Conservation (phyloP, 2,329 filamentous ascomycete species). For the Sphaerostilbella broomeana region DNA sequence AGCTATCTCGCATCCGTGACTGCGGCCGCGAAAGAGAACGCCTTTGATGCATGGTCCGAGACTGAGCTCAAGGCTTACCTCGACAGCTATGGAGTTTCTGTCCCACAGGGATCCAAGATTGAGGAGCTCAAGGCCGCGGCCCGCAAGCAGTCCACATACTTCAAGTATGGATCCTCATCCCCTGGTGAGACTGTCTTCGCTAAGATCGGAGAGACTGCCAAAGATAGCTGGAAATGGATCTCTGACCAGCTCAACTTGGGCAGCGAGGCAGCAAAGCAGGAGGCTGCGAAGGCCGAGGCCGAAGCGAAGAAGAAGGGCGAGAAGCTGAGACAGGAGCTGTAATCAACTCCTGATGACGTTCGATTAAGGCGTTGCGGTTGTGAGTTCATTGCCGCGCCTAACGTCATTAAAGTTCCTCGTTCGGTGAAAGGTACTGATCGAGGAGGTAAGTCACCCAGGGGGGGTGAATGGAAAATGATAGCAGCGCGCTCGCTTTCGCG, state of each 20-base stretch:
- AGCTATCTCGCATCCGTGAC: slow-evolving; percentile 63
- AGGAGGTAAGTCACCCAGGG: no score
- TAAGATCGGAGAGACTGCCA: slow-evolving; percentile 48
- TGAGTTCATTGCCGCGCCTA: no score
- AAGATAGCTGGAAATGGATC: slow-evolving; percentile 46
- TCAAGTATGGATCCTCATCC: slow-evolving; percentile 65
- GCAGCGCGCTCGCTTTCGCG: no score
- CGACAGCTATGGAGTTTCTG: slow-evolving; percentile 66
- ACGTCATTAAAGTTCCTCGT: no score
- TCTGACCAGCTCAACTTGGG: slow-evolving; percentile 42
- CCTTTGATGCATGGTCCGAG: slow-evolving; percentile 68
- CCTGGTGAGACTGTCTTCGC: slow-evolving; percentile 60
- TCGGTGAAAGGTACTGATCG: no score
- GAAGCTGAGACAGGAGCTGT: slow-evolving; percentile 44
- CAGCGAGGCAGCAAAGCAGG: slow-evolving; percentile 41
- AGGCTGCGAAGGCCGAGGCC: slow-evolving; percentile 33
- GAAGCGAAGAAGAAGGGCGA: slow-evolving; percentile 25
- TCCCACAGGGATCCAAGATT: slow-evolving; percentile 59
- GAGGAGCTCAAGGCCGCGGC: slow-evolving; percentile 66
- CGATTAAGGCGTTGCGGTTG: no score
- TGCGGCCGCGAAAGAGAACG: slow-evolving; percentile 54
- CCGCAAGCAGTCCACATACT: slow-evolving; percentile 68
- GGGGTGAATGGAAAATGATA: no score
- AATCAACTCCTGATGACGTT: no score
- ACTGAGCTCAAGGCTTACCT: slow-evolving; percentile 72